Conservation (phyloP, 225 moss, liverwort and hornwort genomes). For the Marchantia polymorpha region DNA sequence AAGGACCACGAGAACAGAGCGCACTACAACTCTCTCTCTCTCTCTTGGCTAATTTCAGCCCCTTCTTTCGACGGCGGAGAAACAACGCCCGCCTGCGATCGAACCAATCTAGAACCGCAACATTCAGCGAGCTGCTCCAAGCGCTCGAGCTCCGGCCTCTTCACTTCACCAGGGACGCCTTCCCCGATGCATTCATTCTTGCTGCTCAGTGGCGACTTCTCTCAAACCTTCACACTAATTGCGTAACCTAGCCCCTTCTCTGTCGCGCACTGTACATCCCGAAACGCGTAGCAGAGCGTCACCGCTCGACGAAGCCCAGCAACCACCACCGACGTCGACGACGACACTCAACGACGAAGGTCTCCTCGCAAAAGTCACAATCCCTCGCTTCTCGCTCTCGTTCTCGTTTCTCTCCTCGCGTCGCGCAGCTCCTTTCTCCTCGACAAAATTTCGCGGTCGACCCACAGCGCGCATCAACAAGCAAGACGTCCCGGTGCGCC, state of each 20-base stretch:
- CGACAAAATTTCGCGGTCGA: no score
- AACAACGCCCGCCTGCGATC: no score
- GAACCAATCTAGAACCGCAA: no score
- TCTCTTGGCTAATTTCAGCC: no score
- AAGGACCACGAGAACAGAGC: background rate
- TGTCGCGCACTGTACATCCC: background rate
- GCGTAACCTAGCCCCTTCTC: background rate
- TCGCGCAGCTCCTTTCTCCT: no score
- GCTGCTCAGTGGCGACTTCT: background rate
- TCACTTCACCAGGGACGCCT: background rate
- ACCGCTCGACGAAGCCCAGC: background rate
- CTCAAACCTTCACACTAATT: background rate
- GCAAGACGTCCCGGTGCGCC: constrained; percentile 8
- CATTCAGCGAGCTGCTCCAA: no score
- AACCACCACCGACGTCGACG: background rate
- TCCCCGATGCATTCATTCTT: constrained; percentile 3
- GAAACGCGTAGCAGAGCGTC: no score
- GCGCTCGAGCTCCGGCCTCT: background rate
- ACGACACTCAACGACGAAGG: background rate
- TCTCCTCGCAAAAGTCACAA: background rate
- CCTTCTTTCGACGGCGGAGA: no score
- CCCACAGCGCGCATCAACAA: no score
- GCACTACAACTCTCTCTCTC: background rate
- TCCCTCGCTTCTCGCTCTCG: constrained; percentile 1
- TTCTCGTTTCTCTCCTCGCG: no score